Evolutionary conservation across 2,329 filamentous ascomycete genomes (phyloP).

Genomic region (Pseudogymnoascus sp.): DNA sequence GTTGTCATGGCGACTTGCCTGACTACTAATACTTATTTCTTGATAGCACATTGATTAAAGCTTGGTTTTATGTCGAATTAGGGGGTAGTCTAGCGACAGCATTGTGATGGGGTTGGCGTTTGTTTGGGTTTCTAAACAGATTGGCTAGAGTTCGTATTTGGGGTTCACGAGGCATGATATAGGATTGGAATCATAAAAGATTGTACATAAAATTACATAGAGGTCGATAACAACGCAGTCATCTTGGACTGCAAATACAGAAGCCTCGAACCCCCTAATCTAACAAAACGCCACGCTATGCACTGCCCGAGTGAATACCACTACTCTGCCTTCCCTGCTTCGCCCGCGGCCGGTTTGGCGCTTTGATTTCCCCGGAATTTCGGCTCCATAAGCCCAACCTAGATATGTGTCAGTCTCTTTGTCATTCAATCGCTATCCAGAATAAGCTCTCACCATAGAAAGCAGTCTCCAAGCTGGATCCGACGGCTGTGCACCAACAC

Average conservation of each 20-base stretch:
- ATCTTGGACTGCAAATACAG: conserved; percentile 6
- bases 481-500: conserved; percentile 90
- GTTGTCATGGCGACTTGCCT: conserved; percentile 87
- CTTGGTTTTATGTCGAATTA: neutral
- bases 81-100: conserved; percentile 9
- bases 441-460: conserved; percentile 53
- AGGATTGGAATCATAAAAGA: conserved; percentile 5
- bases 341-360: conserved; percentile 4
- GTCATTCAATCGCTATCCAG: neutral
- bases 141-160: neutral
- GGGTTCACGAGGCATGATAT: neutral
- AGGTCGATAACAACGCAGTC: conserved; percentile 4
- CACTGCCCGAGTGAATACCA: conserved; percentile 5
- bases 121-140: neutral
- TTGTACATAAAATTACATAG: conserved; percentile 9
- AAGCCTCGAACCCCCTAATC: neutral
- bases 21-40: conserved; percentile 75
- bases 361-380: conserved; percentile 18
- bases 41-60: conserved; percentile 26
- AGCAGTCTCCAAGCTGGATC: conserved; percentile 83
- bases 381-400: conserved; percentile 27
- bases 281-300: conserved; percentile 12
- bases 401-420: neutral
- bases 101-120: conserved; percentile 17
- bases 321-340: conserved; percentile 7